These are phyloP conservation scores for Ustilago cynodontis DNA, from an alignment of 1,284 basidiomycete genomes.

Conservation along the genomic window DNA sequence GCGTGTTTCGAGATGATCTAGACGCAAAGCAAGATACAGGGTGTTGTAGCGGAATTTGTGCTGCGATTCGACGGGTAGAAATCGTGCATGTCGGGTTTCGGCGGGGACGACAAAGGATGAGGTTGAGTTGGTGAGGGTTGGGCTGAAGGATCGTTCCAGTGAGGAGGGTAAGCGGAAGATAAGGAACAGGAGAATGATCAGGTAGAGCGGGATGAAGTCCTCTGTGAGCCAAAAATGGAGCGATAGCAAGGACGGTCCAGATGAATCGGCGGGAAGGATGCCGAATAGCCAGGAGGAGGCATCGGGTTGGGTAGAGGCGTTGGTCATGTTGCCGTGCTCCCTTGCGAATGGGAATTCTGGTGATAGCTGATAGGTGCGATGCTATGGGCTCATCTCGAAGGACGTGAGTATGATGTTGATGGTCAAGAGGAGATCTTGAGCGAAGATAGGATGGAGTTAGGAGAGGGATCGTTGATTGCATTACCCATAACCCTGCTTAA, in stretches of 20 bases:
- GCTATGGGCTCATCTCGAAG: neutral
- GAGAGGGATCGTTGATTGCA: neutral
- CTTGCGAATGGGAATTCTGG: neutral
- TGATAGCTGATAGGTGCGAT: neutral
- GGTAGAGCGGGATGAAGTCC: slow-evolving; percentile 21
- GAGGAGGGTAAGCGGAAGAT: slow-evolving; percentile 11
- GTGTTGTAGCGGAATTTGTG: slow-evolving; percentile 79
- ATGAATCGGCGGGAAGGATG: neutral
- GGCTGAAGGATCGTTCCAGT: slow-evolving; percentile 25
- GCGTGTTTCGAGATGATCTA: slow-evolving; percentile 75
- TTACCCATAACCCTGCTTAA: neutral
- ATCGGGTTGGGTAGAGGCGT: neutral
- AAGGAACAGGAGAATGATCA: slow-evolving; percentile 10
- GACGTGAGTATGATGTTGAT: neutral
- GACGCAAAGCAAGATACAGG: slow-evolving; percentile 76
- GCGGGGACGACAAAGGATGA: slow-evolving; percentile 46
- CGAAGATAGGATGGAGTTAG: neutral
- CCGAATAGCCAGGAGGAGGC: neutral
- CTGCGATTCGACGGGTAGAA: slow-evolving; percentile 74
- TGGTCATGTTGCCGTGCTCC: slow-evolving; percentile 3
- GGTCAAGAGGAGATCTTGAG: neutral
- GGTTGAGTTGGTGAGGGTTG: neutral
- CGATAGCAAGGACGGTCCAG: slow-evolving; percentile 3
- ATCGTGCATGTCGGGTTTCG: slow-evolving; percentile 74
- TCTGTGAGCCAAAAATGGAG: slow-evolving; percentile 2